Evolutionary conservation across 2,329 filamentous ascomycete genomes (phyloP), one percentile per base, ranked within the genome.

Genomic region (Aureobasidium sp.): DNA sequence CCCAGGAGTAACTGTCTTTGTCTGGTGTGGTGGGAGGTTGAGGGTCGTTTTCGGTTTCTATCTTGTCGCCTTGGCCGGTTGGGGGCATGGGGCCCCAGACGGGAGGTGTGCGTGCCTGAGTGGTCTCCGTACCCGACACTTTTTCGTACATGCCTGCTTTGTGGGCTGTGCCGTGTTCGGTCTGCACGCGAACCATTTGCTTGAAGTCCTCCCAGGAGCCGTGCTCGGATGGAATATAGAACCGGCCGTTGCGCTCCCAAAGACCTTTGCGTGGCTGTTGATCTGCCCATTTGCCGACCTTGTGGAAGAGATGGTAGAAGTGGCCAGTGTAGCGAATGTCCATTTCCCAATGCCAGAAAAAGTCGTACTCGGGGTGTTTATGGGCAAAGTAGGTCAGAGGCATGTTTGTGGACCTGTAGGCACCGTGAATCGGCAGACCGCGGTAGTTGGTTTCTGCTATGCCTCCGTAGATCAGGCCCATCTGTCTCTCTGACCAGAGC

Each of bases 341-440:
- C 87, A 96, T 93, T 74, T 96, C 91, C 90, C 91, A 95, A 67
- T 96, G 90, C 91, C 91, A 96, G 74, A 91, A 91, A 75, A 86
- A 90, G 52, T 95, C 90, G 70, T 92, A 96, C 72, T 96, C 91
- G 1, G 90, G 89, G 73, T 96, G 91, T 68, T 85, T 83, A 70
- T 92, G 86, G 6, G 92, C 90, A 72, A 97, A 97, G 74, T 93
- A 89, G 70, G 97, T 92, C 78, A 97, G 86, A 0, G 92, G 91
- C 90, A 97, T 96, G 69, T 91, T 91, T 11, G 94, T 84, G 60
- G 90, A 92, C 58, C 88, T 82, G 73, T 82, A 82, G 1, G 75
- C 79, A 31, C 89, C 89, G 54, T 90, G 86, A 3, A 88, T 85
- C 53, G 88, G 86, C 31, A 89, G 79, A 58, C 84, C 81, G 15